These are phyloP conservation scores for Fusarium fracticaudum DNA, from an alignment of 2,329 filamentous ascomycete species.

Conservation along the genomic window DNA sequence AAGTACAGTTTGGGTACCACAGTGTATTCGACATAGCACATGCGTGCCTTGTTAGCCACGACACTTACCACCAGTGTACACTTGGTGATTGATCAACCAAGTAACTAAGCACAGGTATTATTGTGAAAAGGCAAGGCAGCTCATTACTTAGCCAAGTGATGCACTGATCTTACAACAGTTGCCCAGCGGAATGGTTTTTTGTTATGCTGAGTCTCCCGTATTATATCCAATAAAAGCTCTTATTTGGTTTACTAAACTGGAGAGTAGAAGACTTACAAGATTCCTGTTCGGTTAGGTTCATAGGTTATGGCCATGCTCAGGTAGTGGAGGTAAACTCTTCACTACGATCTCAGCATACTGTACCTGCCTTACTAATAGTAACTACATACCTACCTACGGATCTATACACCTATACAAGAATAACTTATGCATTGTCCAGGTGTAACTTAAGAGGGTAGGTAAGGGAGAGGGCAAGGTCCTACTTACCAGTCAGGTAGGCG, in stretches of 20 bases:
- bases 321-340: neutral
- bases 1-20: slow-evolving; percentile 32
- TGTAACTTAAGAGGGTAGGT: neutral
- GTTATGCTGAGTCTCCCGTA: neutral
- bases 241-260: slow-evolving; percentile 1
- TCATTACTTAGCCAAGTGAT: neutral
- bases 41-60: neutral
- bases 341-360: neutral
- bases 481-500: neutral
- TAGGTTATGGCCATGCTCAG: neutral
- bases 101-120: too few species aligned
- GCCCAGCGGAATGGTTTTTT: neutral
- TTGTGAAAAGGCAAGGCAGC: neutral
- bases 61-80: neutral
- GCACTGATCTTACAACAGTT: neutral
- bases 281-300: slow-evolving; percentile 2
- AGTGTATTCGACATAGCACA: slow-evolving; percentile 6
- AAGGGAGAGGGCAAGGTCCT: neutral
- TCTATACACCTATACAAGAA: neutral
- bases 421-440: neutral
- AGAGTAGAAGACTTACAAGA: neutral
- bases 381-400: neutral
- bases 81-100: neutral
- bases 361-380: too few species aligned
- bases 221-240: slow-evolving; percentile 14